Conservation (phyloP, 257 asterid species). For the Solanum gandarillasii region DNA sequence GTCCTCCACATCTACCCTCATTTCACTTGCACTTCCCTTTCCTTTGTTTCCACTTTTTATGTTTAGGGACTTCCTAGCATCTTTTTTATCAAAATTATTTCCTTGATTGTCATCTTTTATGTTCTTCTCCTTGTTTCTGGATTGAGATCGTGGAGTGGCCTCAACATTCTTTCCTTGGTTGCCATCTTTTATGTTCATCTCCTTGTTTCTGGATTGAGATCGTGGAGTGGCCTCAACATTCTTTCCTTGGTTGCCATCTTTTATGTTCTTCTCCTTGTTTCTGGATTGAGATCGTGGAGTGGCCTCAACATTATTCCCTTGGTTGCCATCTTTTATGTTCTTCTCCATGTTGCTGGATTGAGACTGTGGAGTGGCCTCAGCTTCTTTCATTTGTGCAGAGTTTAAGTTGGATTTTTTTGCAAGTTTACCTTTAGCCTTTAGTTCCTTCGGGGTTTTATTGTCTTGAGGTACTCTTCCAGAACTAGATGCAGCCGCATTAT, state of each 20-base stretch:
- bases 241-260: slow-evolving; percentile 15
- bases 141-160: slow-evolving; percentile 7
- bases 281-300: slow-evolving; percentile 6
- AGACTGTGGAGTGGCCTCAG: slow-evolving; percentile 10
- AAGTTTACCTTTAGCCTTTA: slow-evolving; percentile 4
- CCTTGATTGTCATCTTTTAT: slow-evolving; percentile 14
- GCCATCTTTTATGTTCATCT: slow-evolving; percentile 19
- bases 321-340: slow-evolving; percentile 19
- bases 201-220: slow-evolving; percentile 8
- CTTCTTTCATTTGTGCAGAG: slow-evolving; percentile 23
- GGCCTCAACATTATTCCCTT: slow-evolving; percentile 11
- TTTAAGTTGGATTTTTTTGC: slow-evolving; percentile 24
- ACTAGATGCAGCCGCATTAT: slow-evolving; percentile 8
- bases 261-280: slow-evolving; percentile 19
- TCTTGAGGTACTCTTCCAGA: background rate
- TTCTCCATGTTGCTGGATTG: slow-evolving; percentile 12
- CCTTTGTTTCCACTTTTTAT: slow-evolving; percentile 11
- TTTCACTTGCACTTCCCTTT: slow-evolving; percentile 9
- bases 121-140: slow-evolving; percentile 18
- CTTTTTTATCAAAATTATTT: slow-evolving; percentile 1
- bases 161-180: slow-evolving; percentile 18
- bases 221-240: slow-evolving; percentile 12
- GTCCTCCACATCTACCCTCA: slow-evolving; percentile 15
- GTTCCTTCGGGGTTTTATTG: background rate
- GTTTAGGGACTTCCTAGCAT: slow-evolving; percentile 1